These are phyloP conservation scores for Allomyces macrogynus DNA, from an alignment of 192 early-diverging fungal species.

Conservation along the genomic window DNA sequence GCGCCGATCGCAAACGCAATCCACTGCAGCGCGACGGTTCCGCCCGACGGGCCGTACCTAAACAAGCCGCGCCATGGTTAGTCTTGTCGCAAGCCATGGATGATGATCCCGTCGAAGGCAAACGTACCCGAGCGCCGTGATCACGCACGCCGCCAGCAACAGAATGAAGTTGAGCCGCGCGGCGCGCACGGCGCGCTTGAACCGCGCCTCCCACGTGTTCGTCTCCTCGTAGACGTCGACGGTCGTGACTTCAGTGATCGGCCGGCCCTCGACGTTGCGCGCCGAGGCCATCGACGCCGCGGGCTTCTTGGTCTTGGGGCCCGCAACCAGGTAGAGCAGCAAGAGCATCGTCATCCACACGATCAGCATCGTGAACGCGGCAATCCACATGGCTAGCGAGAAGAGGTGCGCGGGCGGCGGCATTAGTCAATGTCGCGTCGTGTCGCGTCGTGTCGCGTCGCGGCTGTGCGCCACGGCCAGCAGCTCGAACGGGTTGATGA, in stretches of 20 bases:
- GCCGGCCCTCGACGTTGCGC: too few relatives aligned
- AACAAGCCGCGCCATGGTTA: too few relatives aligned
- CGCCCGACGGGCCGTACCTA: not conserved
- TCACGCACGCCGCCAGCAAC: not conserved
- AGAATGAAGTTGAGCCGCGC: not conserved
- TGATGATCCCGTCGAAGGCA: too few relatives aligned
- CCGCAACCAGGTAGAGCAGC: not conserved
- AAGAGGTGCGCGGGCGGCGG: too few relatives aligned
- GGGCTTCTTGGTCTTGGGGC: too few relatives aligned
- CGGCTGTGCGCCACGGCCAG: too few relatives aligned
- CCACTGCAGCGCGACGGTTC: not conserved
- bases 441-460: too few relatives aligned
- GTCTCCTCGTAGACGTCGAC: not conserved
- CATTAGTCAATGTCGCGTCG: too few relatives aligned
- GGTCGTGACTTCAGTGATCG: too few relatives aligned
- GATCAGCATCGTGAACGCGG: not conserved
- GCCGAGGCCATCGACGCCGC: too few relatives aligned
- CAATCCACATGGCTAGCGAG: not conserved
- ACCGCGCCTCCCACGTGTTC: not conserved
- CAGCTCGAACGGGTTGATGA: too few relatives aligned
- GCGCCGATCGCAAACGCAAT: not conserved
- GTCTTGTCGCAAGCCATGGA: too few relatives aligned
- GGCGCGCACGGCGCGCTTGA: not conserved
- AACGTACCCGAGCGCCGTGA: not conserved
- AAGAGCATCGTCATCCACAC: not conserved